phyloP scores from a whole-genome alignment of 306 rosid genomes.

The Trifolium repens region DNA sequence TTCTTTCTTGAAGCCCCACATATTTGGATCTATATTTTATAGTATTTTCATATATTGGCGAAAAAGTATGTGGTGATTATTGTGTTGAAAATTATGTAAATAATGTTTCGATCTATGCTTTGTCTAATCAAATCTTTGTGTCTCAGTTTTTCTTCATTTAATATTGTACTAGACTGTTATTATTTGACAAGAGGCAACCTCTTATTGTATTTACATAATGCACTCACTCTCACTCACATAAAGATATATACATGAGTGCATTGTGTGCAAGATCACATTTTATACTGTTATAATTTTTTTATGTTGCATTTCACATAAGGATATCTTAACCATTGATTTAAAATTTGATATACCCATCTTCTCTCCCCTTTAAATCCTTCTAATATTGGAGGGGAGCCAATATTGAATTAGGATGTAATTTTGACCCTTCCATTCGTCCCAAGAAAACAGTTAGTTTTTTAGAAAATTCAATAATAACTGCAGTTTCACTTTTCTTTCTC shows the following conservation, averaged over 20 bases:
- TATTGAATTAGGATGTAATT: background rate
- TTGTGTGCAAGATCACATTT: background rate
- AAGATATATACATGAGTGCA: background rate
- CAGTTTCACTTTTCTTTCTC: constrained; percentile 3
- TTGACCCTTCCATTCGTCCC: background rate
- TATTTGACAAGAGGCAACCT: background rate
- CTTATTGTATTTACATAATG: background rate
- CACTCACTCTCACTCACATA: background rate
- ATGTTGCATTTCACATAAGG: background rate
- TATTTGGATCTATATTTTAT: constrained; percentile 23
- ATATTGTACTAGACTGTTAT: background rate
- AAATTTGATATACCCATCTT: background rate
- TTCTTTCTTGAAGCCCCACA: background rate
- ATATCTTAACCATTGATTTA: background rate
- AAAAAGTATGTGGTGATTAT: constrained; percentile 13
- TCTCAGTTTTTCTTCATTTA: background rate
- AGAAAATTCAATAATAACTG: constrained; percentile 5
- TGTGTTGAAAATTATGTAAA: constrained; percentile 17
- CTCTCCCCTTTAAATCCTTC: background rate
- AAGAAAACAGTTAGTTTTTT: background rate
- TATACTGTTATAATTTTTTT: background rate
- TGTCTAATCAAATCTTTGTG: background rate
- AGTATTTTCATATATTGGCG: constrained; percentile 9
- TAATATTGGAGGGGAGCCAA: constrained; percentile 5
- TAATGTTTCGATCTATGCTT: background rate